Evolutionary conservation across 345 rosid genomes (phyloP).

Genomic region (Trapa bicornis): DNA sequence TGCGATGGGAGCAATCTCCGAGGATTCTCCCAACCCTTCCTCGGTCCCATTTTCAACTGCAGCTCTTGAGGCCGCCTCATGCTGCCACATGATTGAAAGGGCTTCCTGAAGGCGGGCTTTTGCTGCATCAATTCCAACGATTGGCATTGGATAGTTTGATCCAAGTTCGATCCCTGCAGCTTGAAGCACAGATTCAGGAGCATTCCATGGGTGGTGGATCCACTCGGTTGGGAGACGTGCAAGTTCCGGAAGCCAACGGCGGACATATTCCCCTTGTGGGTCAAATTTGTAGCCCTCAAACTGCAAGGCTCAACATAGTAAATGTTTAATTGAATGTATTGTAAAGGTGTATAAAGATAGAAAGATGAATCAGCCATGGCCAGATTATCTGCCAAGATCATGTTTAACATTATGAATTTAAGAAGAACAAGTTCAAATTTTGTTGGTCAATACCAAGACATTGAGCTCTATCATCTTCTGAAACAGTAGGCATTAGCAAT

Average conservation of each 20-base stretch:
- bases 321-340: constrained; percentile 1
- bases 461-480: too few relatives aligned
- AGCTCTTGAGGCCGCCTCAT: constrained; percentile 89
- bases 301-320: constrained; percentile 20
- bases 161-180: constrained; percentile 99
- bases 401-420: too few relatives aligned
- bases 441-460: too few relatives aligned
- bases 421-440: too few relatives aligned
- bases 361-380: too few relatives aligned
- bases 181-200: constrained; percentile 84
- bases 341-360: too few relatives aligned
- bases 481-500: too few relatives aligned
- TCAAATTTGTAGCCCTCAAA: constrained; percentile 91
- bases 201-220: constrained; percentile 99
- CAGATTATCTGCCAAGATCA: too few relatives aligned
- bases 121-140: constrained; percentile 74
- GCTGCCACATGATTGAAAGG: constrained; percentile 86
- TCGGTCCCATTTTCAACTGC: constrained; percentile 87
- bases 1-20: constrained; percentile 50
- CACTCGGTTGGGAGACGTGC: constrained; percentile 95
- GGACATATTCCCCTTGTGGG: constrained; percentile 83
- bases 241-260: constrained; percentile 98
- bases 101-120: constrained; percentile 74
- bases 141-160: constrained; percentile 87
- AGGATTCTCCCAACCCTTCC: constrained; percentile 96